A percentile compares a stretch with the other conserved stretches of the same genome.
These are phyloP conservation scores for Penicillium griseofulvum DNA, from an alignment of 2,329 filamentous ascomycete genomes.

Conservation along the genomic window DNA sequence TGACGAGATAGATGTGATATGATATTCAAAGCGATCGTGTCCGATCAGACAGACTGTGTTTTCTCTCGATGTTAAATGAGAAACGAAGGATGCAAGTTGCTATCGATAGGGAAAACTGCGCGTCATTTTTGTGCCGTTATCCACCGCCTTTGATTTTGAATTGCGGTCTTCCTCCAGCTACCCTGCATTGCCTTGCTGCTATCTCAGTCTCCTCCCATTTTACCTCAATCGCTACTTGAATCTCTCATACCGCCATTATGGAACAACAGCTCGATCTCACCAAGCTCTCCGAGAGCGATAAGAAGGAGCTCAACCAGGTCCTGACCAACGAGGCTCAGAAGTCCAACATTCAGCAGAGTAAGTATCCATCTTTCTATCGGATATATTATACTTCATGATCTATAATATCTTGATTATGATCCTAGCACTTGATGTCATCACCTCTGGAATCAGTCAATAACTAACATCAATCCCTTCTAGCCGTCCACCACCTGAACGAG, in stretches of 20 bases:
- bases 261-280: slow-evolving; percentile 60
- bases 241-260: slow-evolving; percentile 26
- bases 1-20: not conserved
- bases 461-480: slow-evolving; percentile 37
- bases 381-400: not conserved
- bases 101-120: slow-evolving; percentile 12
- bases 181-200: not conserved
- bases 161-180: slow-evolving; percentile 3
- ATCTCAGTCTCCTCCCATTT: not conserved
- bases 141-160: slow-evolving; percentile 30
- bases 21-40: not conserved
- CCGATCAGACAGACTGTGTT: not conserved
- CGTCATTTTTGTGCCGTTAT: slow-evolving; percentile 26
- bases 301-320: slow-evolving; percentile 83
- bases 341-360: slow-evolving; percentile 56
- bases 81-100: not conserved
- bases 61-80: not conserved
- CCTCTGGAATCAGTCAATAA: not conserved
- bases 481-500: slow-evolving; percentile 67
- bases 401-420: not conserved
- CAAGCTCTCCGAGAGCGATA: slow-evolving; percentile 76
- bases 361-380: slow-evolving; percentile 15
- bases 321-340: slow-evolving; percentile 82
- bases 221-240: not conserved
- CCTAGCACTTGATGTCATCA: not conserved